Percentiles rank a stretch among this genome's conserved stretches.
Conservation (phyloP, 108 stramenopile genomes). For the Cyclotella cryptica region DNA sequence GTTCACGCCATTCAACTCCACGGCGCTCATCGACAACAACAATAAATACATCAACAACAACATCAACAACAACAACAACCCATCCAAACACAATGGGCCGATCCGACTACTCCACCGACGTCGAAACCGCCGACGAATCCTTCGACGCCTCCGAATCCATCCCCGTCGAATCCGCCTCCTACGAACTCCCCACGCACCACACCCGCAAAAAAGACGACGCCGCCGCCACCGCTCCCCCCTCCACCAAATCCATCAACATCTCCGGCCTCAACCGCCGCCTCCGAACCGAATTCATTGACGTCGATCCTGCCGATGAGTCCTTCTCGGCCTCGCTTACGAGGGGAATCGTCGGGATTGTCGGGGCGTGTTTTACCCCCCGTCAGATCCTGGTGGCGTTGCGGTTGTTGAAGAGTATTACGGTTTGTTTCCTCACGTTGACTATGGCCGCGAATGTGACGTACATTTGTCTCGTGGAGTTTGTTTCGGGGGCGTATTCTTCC, state of each 20-base stretch:
- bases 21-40: too few relatives aligned
- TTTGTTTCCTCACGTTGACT: conserved; percentile 68
- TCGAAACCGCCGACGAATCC: conserved; percentile 19
- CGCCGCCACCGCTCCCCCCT: conserved; percentile 1
- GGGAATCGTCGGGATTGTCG: conserved; percentile 47
- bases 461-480: conserved; percentile 70
- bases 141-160: conserved; percentile 23
- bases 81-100: conserved; percentile 20
- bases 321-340: conserved; percentile 31
- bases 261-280: conserved; percentile 50
- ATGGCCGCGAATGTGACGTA: conserved; percentile 69
- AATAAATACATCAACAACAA: neutral
- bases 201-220: too few relatives aligned
- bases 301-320: conserved; percentile 47
- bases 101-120: conserved; percentile 33
- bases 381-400: conserved; percentile 71
- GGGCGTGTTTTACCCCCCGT: conserved; percentile 62
- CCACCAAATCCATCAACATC: conserved; percentile 23
- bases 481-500: conserved; percentile 36
- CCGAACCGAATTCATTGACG: conserved; percentile 48
- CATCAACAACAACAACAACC: neutral
- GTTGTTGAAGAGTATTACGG: conserved; percentile 73
- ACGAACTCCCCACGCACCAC: neutral
- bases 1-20: too few relatives aligned
- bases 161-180: neutral